Conservation (phyloP, 2,329 filamentous ascomycete species). For the Xylariales sp. region DNA sequence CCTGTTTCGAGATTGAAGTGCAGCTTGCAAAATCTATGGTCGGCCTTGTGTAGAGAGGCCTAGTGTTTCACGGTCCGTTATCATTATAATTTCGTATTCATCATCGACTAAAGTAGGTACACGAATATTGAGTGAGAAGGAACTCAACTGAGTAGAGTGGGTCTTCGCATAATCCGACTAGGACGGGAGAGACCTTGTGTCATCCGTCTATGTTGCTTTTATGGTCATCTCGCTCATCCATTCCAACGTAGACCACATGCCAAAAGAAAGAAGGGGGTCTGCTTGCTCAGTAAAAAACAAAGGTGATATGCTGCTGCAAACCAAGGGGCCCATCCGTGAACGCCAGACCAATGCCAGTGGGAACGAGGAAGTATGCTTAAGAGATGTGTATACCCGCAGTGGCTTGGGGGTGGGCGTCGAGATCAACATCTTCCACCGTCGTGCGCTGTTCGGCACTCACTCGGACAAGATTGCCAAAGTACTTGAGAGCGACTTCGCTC, state of each 20-base stretch:
- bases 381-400: constrained; percentile 7
- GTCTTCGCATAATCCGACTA: background rate
- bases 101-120: background rate
- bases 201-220: constrained; percentile 1
- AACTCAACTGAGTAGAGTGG: constrained; percentile 2
- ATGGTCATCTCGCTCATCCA: background rate
- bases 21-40: too few species aligned
- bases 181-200: too few species aligned
- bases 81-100: constrained; percentile 4
- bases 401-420: constrained; percentile 46
- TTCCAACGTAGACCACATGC: background rate
- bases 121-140: background rate
- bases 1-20: too few species aligned
- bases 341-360: too few species aligned
- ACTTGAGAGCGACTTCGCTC: constrained; percentile 82
- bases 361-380: too few species aligned
- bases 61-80: too few species aligned
- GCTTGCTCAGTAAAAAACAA: background rate
- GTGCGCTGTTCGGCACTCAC: constrained; percentile 51
- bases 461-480: constrained; percentile 81
- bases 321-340: too few species aligned
- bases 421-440: constrained; percentile 47
- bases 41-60: too few species aligned
- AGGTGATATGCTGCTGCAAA: constrained; percentile 3
- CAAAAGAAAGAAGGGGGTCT: background rate